These are phyloP conservation scores for Xylaria venustula DNA, from an alignment of 495 filamentous ascomycete species.

Conservation along the genomic window DNA sequence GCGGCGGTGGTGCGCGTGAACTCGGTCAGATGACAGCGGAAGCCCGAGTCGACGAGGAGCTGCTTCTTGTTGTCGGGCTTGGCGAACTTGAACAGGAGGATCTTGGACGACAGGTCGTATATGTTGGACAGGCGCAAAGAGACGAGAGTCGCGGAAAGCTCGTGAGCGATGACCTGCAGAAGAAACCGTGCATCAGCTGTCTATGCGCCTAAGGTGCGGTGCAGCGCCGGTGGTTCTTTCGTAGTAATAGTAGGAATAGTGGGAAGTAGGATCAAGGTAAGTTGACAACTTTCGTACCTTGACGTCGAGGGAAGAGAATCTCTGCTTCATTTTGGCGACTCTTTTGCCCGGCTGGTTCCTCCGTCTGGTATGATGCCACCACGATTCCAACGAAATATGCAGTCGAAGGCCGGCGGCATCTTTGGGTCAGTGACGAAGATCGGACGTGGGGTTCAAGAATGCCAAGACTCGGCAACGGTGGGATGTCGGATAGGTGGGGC, in stretches of 20 bases:
- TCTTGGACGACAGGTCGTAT: constrained; percentile 91
- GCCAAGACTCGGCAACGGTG: not conserved
- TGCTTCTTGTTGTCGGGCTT: constrained; percentile 85
- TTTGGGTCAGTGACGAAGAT: not conserved
- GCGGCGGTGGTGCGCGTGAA: constrained; percentile 83
- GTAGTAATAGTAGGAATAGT: too few species aligned
- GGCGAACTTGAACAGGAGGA: constrained; percentile 90
- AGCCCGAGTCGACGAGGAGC: constrained; percentile 89
- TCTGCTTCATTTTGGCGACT: constrained; percentile 79
- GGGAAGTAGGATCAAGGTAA: not conserved
- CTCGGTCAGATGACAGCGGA: constrained; percentile 89
- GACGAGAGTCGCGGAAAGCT: constrained; percentile 73
- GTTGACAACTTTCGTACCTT: constrained; percentile 50
- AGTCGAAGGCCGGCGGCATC: not conserved
- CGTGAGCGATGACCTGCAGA: constrained; percentile 80
- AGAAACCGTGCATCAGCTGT: not conserved
- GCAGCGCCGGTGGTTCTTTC: too few species aligned
- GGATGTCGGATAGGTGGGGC: not conserved
- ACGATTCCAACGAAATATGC: not conserved
- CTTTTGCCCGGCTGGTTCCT: not conserved
- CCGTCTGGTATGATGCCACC: not conserved
- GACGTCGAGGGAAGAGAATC: constrained; percentile 92
- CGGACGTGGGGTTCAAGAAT: constrained; percentile 1
- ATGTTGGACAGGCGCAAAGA: constrained; percentile 84
- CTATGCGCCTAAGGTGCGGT: not conserved